Evolutionary conservation across 2,329 filamentous ascomycete genomes (phyloP).

Genomic region (Davidsoniella eucalypti): DNA sequence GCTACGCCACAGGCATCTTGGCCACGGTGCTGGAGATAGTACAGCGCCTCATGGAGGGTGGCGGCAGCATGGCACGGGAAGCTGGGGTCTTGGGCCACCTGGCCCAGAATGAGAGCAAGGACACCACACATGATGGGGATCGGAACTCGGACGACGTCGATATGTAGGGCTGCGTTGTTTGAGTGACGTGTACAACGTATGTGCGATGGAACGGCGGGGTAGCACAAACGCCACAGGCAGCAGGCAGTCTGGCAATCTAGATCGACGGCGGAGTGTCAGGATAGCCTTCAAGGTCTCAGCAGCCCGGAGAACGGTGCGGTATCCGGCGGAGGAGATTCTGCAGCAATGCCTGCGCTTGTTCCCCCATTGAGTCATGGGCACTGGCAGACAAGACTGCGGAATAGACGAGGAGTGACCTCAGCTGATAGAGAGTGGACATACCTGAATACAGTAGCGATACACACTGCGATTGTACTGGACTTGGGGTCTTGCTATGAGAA

Average conservation of each 20-base stretch:
- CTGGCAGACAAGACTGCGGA: too few relatives aligned
- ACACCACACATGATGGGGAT: conserved; percentile 42
- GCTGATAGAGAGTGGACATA: too few relatives aligned
- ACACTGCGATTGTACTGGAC: too few relatives aligned
- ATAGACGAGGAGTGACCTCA: too few relatives aligned
- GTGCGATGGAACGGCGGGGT: not conserved
- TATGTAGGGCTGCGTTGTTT: not conserved
- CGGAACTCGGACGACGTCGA: not conserved
- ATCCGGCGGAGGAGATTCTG: too few relatives aligned
- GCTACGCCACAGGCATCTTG: conserved; percentile 84
- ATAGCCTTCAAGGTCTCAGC: not conserved
- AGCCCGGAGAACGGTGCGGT: too few relatives aligned
- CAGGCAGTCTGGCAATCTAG: not conserved
- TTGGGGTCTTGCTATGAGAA: too few relatives aligned
- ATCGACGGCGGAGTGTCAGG: not conserved
- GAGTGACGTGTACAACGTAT: not conserved
- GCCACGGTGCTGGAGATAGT: conserved; percentile 53
- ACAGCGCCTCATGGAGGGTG: conserved; percentile 56
- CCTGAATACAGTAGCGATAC: too few relatives aligned
- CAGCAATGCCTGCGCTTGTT: too few relatives aligned
- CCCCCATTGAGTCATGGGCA: too few relatives aligned
- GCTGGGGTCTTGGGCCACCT: conserved; percentile 25
- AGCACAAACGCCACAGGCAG: not conserved
- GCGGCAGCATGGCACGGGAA: conserved; percentile 30
- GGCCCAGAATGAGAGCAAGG: conserved; percentile 42